These are phyloP conservation scores for Ceratobasidium sp. DNA, from an alignment of 1,284 basidiomycete genomes.

Conservation along the genomic window DNA sequence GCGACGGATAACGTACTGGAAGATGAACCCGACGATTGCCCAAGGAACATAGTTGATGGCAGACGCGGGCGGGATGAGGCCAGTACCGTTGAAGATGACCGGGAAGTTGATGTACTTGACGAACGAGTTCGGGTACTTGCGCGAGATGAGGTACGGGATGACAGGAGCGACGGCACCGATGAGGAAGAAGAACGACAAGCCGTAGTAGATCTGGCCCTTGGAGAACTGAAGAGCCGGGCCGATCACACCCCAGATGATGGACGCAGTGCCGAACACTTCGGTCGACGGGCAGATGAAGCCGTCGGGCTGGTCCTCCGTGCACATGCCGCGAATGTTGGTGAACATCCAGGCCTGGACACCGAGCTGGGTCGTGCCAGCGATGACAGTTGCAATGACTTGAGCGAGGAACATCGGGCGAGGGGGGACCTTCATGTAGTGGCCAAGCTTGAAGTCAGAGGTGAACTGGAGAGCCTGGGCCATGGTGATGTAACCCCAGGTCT, in stretches of 20 bases:
- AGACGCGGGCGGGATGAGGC: constrained; percentile 58
- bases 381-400: constrained; percentile 56
- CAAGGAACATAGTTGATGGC: constrained; percentile 62
- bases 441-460: constrained; percentile 56
- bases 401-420: constrained; percentile 56
- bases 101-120: constrained; percentile 59
- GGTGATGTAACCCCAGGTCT: constrained; percentile 61
- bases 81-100: constrained; percentile 57
- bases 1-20: constrained; percentile 51
- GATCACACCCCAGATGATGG: constrained; percentile 59
- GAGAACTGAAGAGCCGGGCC: constrained; percentile 56
- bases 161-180: constrained; percentile 57
- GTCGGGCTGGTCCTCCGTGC: constrained; percentile 43
- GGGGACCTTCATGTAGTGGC: constrained; percentile 61
- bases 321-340: constrained; percentile 49
- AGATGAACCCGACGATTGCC: constrained; percentile 58
- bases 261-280: constrained; percentile 53
- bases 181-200: constrained; percentile 59
- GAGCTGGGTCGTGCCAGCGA: constrained; percentile 55
- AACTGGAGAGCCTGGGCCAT: constrained; percentile 65
- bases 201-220: constrained; percentile 53
- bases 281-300: constrained; percentile 54
- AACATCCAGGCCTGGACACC: constrained; percentile 59
- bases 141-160: constrained; percentile 53
- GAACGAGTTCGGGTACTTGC: constrained; percentile 56